Conservation (phyloP, 352 stramenopile genomes). For the Aphanomyces euteiches region DNA sequence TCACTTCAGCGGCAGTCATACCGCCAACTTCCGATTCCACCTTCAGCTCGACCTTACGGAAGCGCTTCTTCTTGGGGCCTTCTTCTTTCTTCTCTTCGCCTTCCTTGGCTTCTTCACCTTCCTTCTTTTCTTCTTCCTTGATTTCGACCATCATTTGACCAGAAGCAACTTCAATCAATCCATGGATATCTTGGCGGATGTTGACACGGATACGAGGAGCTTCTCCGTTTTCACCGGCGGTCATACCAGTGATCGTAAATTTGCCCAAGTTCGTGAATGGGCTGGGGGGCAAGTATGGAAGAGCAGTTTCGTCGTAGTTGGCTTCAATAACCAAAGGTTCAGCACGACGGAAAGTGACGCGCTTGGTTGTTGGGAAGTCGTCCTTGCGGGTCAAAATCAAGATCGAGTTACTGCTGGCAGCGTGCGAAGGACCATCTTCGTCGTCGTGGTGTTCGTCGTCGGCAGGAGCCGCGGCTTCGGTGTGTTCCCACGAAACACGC, state of each 20-base stretch:
- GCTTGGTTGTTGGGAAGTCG: conserved; percentile 96
- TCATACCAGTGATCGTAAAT: conserved; percentile 91
- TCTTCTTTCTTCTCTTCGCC: conserved; percentile 62
- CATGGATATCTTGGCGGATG: conserved; percentile 97
- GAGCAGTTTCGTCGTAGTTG: conserved; percentile 83
- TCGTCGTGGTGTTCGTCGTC: conserved; percentile 75
- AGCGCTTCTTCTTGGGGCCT: conserved; percentile 94
- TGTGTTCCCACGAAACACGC: conserved; percentile 91
- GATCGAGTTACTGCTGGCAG: conserved; percentile 78
- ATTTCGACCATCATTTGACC: conserved; percentile 98
- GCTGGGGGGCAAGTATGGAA: conserved; percentile 57
- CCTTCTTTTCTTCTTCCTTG: conserved; percentile 68
- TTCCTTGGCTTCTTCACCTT: conserved; percentile 46
- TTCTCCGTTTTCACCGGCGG: conserved; percentile 71
- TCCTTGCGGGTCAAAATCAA: conserved; percentile 95
- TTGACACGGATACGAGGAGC: conserved; percentile 93
- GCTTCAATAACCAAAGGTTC: conserved; percentile 92
- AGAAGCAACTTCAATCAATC: conserved; percentile 92
- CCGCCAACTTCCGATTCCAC: conserved; percentile 61
- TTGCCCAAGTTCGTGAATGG: conserved; percentile 83
- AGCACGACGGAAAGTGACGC: conserved; percentile 93
- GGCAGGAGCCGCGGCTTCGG: conserved; percentile 41
- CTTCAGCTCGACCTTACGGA: conserved; percentile 86
- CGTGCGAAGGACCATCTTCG: conserved; percentile 71
- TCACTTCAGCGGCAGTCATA: conserved; percentile 55